Evolutionary conservation across 805 yeast genomes (phyloP).

Genomic region (Kodamaea nitidulidarum): DNA sequence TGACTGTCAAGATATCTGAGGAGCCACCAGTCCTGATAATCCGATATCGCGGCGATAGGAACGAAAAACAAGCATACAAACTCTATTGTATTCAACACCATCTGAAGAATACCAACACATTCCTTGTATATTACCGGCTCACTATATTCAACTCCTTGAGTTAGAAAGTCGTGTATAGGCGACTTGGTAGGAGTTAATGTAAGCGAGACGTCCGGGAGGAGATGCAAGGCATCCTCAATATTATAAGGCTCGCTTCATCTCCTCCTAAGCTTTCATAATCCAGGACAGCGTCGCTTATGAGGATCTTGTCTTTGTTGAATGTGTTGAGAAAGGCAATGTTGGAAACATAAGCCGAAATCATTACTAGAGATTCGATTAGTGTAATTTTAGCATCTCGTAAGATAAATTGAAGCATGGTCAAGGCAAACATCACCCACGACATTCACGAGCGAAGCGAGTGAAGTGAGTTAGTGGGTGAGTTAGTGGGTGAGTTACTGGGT

Average conservation of each 20-base stretch:
- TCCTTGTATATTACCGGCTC: constrained; percentile 6
- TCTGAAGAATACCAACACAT: constrained; percentile 5
- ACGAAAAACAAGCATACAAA: constrained; percentile 12
- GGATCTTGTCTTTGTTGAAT: constrained; percentile 6
- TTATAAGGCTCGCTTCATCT: constrained; percentile 13
- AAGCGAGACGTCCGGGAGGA: neutral
- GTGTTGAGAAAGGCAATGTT: constrained; percentile 23
- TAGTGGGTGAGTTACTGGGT: too few relatives aligned
- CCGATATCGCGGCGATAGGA: constrained; percentile 12
- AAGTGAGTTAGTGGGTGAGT: too few relatives aligned
- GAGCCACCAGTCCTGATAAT: constrained; percentile 5
- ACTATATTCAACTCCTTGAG: neutral
- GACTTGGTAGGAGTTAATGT: constrained; percentile 9
- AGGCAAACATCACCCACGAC: constrained; percentile 25
- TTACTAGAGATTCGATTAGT: constrained; percentile 23
- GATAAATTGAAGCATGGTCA: constrained; percentile 24
- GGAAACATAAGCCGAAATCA: constrained; percentile 21
- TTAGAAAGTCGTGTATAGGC: neutral
- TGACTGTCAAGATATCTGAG: constrained; percentile 4
- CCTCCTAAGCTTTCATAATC: neutral
- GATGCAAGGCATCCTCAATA: constrained; percentile 21
- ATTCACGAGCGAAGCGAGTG: too few relatives aligned
- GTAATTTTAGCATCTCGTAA: constrained; percentile 35
- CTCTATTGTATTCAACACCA: constrained; percentile 12
- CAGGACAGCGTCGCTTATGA: neutral